Base-by-base conservation (phyloP, 306 rosid species). In the Hippophae rhamnoides region DNA sequence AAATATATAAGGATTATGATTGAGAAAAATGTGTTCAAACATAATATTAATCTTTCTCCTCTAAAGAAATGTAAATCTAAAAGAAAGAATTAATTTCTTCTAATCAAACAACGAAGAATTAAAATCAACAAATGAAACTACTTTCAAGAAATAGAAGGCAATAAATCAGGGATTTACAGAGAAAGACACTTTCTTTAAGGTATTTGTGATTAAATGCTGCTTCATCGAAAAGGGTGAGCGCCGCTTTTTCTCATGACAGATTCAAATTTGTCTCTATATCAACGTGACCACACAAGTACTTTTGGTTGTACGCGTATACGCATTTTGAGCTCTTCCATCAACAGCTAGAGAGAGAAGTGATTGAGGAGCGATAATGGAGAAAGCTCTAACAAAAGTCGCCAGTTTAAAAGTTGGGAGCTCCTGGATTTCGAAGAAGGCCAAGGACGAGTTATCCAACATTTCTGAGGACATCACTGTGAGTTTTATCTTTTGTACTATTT, bases 361-460 rank as follows among this genome's bases (percentile, higher is more conserved):
- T 54, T 54, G 65, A 61, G 72, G 69, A 44, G 59, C 44, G 61
- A 50, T 31, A 42, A 92, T 92, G 98, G 95, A 92, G 87, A 92
- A 79, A 60, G 98, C 95, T 77, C 81, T 92, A 14, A 92, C 96
- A 3, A 87, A 78, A 62, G 96, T 88, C 42, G 48, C 63, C 52
- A 92, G 98, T 83, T 71, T 92, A 60, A 92, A 88, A 77, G 75
- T 87, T 54, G 95, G 96, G 13, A 79, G 62, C 61, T 87, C 81
- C 55, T 92, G 98, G 98, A 83, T 92, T 73, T 64, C 93, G 12
- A 87, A 85, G 82, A 87, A 85, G 72, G 98, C 98, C 56, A 92
- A 92, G 78, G 82, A 85, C 57, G 98, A 92, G 67, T 57, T 92
- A 65, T 62, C 96, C 42, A 81, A 83, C 79, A 85, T 92, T 65